phyloP scores from a whole-genome alignment of 1,284 basidiomycete species.

The Trichosporon faecale region DNA sequence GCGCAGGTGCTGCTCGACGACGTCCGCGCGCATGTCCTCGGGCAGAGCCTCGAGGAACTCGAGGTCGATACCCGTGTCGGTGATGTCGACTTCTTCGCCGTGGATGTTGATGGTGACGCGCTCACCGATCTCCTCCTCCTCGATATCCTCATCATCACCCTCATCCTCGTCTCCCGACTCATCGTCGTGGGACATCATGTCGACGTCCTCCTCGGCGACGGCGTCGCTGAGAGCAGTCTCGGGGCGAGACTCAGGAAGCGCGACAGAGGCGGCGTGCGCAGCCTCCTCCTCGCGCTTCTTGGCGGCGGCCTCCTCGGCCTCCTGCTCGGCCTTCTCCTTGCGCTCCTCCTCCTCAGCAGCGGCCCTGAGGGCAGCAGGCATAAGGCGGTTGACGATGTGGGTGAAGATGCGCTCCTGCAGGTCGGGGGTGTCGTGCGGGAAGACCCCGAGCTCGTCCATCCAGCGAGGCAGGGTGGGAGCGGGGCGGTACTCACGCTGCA shows the following conservation, averaged over 20 bases:
- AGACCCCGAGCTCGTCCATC: constrained; percentile 80
- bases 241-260: constrained; percentile 47
- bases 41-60: constrained; percentile 96
- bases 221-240: constrained; percentile 55
- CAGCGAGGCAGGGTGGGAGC: constrained; percentile 82
- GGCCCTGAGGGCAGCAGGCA: constrained; percentile 67
- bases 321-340: constrained; percentile 39
- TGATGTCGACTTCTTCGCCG: constrained; percentile 94
- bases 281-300: constrained; percentile 28
- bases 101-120: constrained; percentile 83
- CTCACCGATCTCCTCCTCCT: no score
- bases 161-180: constrained; percentile 38
- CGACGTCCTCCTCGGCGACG: constrained; percentile 64
- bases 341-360: constrained; percentile 50
- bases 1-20: constrained; percentile 93
- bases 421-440: constrained; percentile 73
- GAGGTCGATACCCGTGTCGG: constrained; percentile 96
- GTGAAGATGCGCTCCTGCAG: constrained; percentile 70
- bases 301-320: constrained; percentile 25
- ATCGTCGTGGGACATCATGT: constrained; percentile 61
- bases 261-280: constrained; percentile 24
- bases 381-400: constrained; percentile 69
- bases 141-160: constrained; percentile 8
- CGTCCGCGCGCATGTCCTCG: constrained; percentile 98
- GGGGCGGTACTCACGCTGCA: constrained; percentile 57